Base-by-base conservation (phyloP, 306 rosid species). In the Delonix regia region DNA sequence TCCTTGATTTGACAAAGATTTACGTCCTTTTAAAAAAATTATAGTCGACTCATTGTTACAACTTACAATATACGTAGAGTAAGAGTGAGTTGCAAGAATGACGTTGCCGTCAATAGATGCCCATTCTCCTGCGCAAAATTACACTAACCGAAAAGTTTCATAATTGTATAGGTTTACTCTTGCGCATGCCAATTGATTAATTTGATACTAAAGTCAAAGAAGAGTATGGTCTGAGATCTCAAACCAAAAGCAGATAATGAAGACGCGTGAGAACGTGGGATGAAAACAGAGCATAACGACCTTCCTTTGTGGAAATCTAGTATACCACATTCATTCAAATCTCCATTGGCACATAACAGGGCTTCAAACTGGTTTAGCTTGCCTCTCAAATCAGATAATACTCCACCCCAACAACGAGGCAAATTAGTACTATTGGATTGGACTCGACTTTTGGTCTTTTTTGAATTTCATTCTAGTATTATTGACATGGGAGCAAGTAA, bases 291-390 rank as follows among this genome's bases (percentile, higher is more conserved):
- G 57, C n/a, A n/a, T 16, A 67, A 41, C 28, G 38, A 22, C 60
- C 18, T 48, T 18, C 42, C 42, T 69, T 10, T 55, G 62, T 11
- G 53, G 60, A 52, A 63, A 49, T 16, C 69, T 1, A 10, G 33
- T 22, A 48, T 13, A 62, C 10, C 72, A 16, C 61, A 47, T 21
- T 71, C 61, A 47, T 21, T 71, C 69, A 82, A 51, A 49, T 69
- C 56, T 24, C 2, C 51, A 48, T 39, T 12, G 18, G 16, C 14
- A 1, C 68, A 36, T 8, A 21, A 10, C 13, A 12, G 24, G 68
- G 36, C 38, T 65, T 73, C 79, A 80, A 72, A 73, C 12, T 57
- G 34, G 7, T 24, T 24, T 25, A 16, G 51, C 9, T 59, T 28
- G 47, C 56, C 66, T 45, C 66, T 61, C 73, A 75, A 27, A 48